A percentile compares a stretch with the other conserved stretches of the same genome.
phyloP scores from a whole-genome alignment of 2,329 filamentous ascomycete species.

The Metarhizium rileyi region DNA sequence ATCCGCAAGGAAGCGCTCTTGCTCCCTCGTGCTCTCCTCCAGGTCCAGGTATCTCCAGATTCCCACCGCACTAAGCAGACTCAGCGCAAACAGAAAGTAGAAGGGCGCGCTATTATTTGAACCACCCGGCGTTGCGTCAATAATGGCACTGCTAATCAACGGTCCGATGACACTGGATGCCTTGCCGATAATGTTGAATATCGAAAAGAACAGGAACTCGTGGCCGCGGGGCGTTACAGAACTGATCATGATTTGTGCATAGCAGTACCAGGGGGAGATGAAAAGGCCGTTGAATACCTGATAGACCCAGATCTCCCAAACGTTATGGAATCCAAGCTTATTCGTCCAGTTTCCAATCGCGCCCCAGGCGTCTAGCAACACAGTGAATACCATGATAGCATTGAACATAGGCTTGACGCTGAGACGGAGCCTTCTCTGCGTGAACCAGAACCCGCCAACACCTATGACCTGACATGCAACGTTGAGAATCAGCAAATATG shows the following conservation, averaged over 20 bases:
- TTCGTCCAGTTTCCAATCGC: conserved; percentile 37
- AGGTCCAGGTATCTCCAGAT: conserved; percentile 48
- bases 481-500: conserved; percentile 57
- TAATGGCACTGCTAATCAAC: conserved; percentile 58
- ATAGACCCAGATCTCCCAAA: conserved; percentile 36
- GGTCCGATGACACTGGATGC: conserved; percentile 59
- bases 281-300: conserved; percentile 53
- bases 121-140: conserved; percentile 44
- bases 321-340: conserved; percentile 33
- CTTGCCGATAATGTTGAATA: conserved; percentile 61
- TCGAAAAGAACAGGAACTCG: conserved; percentile 60
- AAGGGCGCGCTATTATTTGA: conserved; percentile 54
- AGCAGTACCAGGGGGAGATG: conserved; percentile 61
- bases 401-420: conserved; percentile 62
- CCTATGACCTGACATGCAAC: conserved; percentile 53
- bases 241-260: conserved; percentile 61
- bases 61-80: conserved; percentile 41
- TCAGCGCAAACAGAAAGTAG: conserved; percentile 54
- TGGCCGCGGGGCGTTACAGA: conserved; percentile 59
- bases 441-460: conserved; percentile 50
- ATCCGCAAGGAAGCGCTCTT: conserved; percentile 41
- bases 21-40: conserved; percentile 49
- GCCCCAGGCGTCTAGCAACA: conserved; percentile 44
- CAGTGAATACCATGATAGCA: conserved; percentile 48
- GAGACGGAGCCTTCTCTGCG: conserved; percentile 49